Conservation (phyloP, 129 eudicot genomes). For the Logfia minima region DNA sequence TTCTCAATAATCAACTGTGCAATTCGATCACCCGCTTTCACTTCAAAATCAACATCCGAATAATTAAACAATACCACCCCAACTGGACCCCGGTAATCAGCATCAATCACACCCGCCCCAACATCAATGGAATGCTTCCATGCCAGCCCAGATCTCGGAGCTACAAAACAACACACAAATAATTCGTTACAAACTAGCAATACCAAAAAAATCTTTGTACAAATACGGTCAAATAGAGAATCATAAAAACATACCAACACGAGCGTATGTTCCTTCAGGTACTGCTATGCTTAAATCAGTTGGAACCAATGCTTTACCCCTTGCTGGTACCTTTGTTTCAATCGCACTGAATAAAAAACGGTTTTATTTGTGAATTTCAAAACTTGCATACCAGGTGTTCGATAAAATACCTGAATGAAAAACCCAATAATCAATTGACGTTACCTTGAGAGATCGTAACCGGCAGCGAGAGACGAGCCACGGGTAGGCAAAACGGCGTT, state of each 20-base stretch:
- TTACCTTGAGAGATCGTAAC: conserved; percentile 86
- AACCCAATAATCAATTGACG: background rate
- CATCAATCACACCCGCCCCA: conserved; percentile 95
- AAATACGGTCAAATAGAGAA: background rate
- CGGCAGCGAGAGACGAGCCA: conserved; percentile 70
- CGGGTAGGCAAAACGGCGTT: conserved; percentile 69
- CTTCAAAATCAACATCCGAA: conserved; percentile 40
- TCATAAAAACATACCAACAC: conserved; percentile 46
- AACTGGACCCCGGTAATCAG: conserved; percentile 45
- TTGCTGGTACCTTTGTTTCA: conserved; percentile 62
- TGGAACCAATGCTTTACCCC: conserved; percentile 73
- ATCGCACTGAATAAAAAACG: conserved; percentile 44
- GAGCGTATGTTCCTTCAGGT: conserved; percentile 84
- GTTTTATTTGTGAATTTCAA: background rate
- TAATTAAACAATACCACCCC: conserved; percentile 43
- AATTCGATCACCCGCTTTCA: conserved; percentile 57
- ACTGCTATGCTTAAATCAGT: conserved; percentile 82
- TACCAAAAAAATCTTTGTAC: background rate
- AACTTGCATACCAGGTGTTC: background rate
- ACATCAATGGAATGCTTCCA: conserved; percentile 95
- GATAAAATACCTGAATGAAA: background rate
- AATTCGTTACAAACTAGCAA: background rate
- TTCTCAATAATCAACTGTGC: conserved; percentile 87
- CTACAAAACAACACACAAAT: conserved; percentile 29
- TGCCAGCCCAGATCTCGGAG: conserved; percentile 91